Percentiles rank a stretch among this genome's conserved stretches.
These are phyloP conservation scores for Solanum dulcamara DNA, from an alignment of 257 asterid species.

Conservation along the genomic window DNA sequence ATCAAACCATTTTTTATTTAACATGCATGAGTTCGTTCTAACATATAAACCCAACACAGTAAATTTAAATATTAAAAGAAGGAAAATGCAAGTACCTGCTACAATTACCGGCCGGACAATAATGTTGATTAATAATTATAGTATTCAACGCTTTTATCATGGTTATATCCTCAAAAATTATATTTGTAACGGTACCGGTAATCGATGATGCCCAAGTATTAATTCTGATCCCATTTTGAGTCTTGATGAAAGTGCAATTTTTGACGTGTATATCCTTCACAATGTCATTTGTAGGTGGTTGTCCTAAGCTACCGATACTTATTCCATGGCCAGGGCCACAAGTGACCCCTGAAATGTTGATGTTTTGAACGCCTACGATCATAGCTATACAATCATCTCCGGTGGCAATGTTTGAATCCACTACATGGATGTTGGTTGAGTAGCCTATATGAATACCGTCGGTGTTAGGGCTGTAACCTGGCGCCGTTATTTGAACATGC, in stretches of 20 bases:
- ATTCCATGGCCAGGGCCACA: background rate
- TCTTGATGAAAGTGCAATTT: background rate
- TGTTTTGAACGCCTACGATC: background rate
- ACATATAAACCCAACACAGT: background rate
- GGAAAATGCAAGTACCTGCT: background rate
- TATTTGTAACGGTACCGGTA: background rate
- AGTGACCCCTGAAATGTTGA: background rate
- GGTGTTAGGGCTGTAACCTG: conserved; percentile 7
- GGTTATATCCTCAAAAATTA: background rate
- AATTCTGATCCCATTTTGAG: background rate
- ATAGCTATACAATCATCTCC: background rate
- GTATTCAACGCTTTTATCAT: background rate
- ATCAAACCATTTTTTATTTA: too few relatives aligned
- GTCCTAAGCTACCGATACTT: background rate
- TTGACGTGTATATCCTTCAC: background rate
- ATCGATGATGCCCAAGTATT: background rate
- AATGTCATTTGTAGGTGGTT: background rate
- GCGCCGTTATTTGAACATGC: background rate
- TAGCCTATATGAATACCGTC: conserved; percentile 6
- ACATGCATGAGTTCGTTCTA: too few relatives aligned
- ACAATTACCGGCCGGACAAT: background rate
- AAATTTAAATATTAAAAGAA: background rate
- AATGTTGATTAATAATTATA: background rate
- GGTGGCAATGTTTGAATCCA: background rate
- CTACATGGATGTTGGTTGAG: background rate